Evolutionary conservation across 2,329 filamentous ascomycete species (phyloP), one percentile per base, ranked within the genome.

Genomic region (Septoria petroselini): DNA sequence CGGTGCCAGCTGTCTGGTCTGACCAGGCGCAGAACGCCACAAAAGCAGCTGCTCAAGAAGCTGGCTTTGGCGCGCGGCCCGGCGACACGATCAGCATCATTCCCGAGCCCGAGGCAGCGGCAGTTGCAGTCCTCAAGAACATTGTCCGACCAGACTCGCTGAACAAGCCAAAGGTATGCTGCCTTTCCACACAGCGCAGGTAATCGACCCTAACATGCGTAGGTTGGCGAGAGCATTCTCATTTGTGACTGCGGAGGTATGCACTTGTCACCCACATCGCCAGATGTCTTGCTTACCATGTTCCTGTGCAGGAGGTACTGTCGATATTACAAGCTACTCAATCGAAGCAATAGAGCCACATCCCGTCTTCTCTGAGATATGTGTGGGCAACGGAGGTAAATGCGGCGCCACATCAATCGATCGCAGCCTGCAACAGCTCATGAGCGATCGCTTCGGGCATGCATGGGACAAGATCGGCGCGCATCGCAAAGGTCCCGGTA

Each of bases 1-100:
- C 62, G 4, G 60, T 64, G 0, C 62, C 61, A 2, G 62, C 62
- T 7, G 59, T 58, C 7, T 64, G 62, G 62, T 52, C 52, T 3
- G 62, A 63, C 31, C 30, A 52, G 14, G 62, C 58, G 3, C 60
- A 59, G 38, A 48, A 37, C 15, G 50, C 52, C 2, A 65, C 61
- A 11, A 52, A 50, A 19, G 19, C 39, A 1, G 59, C 59, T 4
- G 60, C 58, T 12, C 31, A 47, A 7, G 40, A 18, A 5, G 59
- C 57, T 15, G 58, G 59, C 2, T 64, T 63, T 35, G 60, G 48
- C 1, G 38, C 42, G 1, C 44, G 62, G 11, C 44, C 35, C 7
- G 43, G 41, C 1, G 62, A 65, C 40, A 50, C 43, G 2, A 58
- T n/a, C 12, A 55, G 49, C 40, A 18, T 65, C 4, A 64, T 65